Evolutionary conservation across 345 rosid species (phyloP).

Genomic region (Reutealis trisperma): DNA sequence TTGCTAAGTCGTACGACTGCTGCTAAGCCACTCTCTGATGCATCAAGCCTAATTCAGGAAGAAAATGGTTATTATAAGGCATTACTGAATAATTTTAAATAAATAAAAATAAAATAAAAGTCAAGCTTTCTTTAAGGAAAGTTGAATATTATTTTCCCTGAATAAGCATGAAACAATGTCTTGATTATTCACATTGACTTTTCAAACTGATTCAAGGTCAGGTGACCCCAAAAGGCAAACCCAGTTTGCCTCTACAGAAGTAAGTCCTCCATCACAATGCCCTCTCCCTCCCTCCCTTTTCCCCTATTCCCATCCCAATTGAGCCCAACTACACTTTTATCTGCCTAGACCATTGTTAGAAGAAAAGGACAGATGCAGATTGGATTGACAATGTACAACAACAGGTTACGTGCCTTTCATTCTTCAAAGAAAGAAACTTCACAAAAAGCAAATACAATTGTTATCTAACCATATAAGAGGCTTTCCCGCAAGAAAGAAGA

Average conservation of each 20-base stretch:
- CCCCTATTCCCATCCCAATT: background rate
- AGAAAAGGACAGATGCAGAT: background rate
- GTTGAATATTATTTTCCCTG: background rate
- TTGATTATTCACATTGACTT: background rate
- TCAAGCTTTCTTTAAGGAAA: background rate
- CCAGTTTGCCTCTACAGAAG: background rate
- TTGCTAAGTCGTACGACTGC: slow-evolving; percentile 88
- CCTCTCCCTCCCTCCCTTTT: background rate
- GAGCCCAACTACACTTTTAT: background rate
- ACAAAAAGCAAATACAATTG: background rate
- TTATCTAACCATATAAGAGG: background rate
- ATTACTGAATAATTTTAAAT: slow-evolving; percentile 1
- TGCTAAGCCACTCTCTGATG: slow-evolving; percentile 66
- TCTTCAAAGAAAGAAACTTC: background rate
- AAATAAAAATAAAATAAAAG: background rate
- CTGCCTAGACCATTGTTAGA: background rate
- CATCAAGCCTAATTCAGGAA: slow-evolving; percentile 65
- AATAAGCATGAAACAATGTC: slow-evolving; percentile 1
- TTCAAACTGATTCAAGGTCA: background rate
- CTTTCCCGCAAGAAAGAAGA: background rate
- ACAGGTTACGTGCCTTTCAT: background rate
- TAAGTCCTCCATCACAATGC: background rate
- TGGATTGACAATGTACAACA: background rate
- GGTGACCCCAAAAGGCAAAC: slow-evolving; percentile 1
- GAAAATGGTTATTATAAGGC: background rate